Evolutionary conservation across 169 alveolate species (phyloP), one percentile per base, ranked within the genome.

Genomic region (Babesia bovis): DNA sequence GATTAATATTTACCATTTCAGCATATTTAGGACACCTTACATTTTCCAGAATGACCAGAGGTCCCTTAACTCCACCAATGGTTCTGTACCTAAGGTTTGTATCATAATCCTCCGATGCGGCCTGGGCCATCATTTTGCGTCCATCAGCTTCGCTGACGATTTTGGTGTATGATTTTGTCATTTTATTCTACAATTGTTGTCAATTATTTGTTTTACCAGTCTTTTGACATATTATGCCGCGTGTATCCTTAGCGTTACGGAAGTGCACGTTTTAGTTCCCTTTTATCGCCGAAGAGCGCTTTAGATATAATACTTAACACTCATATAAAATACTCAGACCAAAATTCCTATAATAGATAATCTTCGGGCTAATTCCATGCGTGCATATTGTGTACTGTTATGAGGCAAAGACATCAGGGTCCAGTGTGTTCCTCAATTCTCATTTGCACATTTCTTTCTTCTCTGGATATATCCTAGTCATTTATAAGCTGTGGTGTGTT

Each of bases 1-100:
- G 91, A 83, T 96, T 94, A 44, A 97, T 96, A 52, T 95, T 95
- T 35, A 98, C 99, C 58, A 97, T 96, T 90, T 97, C 99, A 2
- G 97, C 93, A 71, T 95, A 98, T 82, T 94, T 96, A n/a, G 99
- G 99, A 88, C 96, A 96, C 91, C 98, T 96, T 53, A 97, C 99
- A 81, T 97, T 96, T 69, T 98, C 99, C 58, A 98, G 93, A 56
- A 98, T 96, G 72, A 98, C 99, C 71, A 98, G 89, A 40, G 99
- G 99, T 13, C 99, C 99, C 82, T 95, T 97, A 25, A 96, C 98
- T 68, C 98, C 97, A 63, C 58, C 85, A 49, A 98, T 97, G 42
- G 99, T 97, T 74, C 97, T 94, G 91, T 96, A 97, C 79, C 97
- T 98, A 32, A 96, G 93, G 71, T 97, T 94, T 36, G 99, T 98